Evolutionary conservation across 106 monocot genomes (phyloP), one percentile per base, ranked within the genome.

Genomic region (Allium sativum): DNA sequence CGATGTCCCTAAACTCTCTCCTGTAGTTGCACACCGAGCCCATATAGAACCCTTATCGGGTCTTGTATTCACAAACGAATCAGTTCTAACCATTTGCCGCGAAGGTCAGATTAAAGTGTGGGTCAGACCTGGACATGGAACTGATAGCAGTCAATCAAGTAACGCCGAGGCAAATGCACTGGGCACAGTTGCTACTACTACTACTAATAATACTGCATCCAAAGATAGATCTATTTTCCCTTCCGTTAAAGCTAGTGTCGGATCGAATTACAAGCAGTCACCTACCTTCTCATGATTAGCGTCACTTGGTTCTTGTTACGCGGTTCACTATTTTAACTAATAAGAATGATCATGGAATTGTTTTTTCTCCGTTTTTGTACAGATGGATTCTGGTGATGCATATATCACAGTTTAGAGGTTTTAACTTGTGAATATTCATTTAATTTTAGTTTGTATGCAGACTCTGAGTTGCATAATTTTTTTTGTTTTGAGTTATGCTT

Each of bases 1-100:
- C 59, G 80, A 93, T 51, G 89, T 93, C n/a, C 93, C 93, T 6
- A 93, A 89, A 58, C 80, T 93, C 14, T 89, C 93, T 11, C 93
- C 93, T 46, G 68, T 86, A 11, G 78, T 89, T 31, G 85, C 93
- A n/a, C 93, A 93, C 57, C 84, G 93, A 18, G 85, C 73, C 11
- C 89, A 89, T 59, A 62, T 80, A 1, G 89, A 93, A 45, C 93
- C 93, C 16, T 85, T 93, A 8, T 85, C 93, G 3, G 85, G 85
- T 40, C 43, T 93, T 76, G 42, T 71, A 18, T 93, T 93, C 48
- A 86, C 93, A 21, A 81, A 65, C 20, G 81, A 89, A 66, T 82
- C 89, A 0, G 80, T 89, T 57, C 63, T 93, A 12, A 93, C 89
- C 0, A 76, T 89, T 11, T 89, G 85, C 56, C 73, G 89, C 9